These are phyloP conservation scores for Striga hermonthica DNA, from an alignment of 305 asterid species.

Conservation along the genomic window DNA sequence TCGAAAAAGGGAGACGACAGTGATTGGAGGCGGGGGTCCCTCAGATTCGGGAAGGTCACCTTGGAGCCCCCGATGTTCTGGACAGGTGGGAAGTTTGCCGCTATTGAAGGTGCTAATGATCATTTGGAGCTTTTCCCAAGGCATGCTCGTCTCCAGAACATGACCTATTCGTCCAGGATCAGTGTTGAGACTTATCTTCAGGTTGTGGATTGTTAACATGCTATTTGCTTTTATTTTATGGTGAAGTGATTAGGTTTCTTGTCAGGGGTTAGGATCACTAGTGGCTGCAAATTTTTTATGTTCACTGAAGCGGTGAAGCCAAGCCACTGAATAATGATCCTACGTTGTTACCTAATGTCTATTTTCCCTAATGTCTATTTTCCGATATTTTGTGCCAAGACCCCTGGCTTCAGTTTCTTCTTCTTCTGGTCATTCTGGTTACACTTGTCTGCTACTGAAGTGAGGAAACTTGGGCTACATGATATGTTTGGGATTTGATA, in stretches of 20 bases:
- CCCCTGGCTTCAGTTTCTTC: background rate
- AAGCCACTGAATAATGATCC: background rate
- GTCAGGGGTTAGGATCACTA: background rate
- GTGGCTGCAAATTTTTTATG: background rate
- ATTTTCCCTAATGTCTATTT: background rate
- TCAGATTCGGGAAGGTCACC: conserved; percentile 75
- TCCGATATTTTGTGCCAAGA: background rate
- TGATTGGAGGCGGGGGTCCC: conserved; percentile 72
- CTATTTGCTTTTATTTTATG: conserved; percentile 20
- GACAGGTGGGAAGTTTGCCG: conserved; percentile 60
- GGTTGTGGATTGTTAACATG: conserved; percentile 40
- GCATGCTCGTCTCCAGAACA: conserved; percentile 91
- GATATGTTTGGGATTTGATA: background rate
- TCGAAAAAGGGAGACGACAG: conserved; percentile 68
- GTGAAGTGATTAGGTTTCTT: conserved; percentile 6
- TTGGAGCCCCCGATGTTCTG: conserved; percentile 61
- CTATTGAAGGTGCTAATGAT: conserved; percentile 47
- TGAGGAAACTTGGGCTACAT: background rate
- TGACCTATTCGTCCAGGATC: conserved; percentile 82
- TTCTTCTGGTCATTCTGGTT: background rate
- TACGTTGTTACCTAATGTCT: background rate
- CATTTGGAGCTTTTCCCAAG: conserved; percentile 56
- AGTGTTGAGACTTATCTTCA: conserved; percentile 54
- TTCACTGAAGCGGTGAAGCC: too few species aligned
- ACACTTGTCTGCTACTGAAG: conserved; percentile 2